Evolutionary conservation across 768 basidiomycete genomes (phyloP).

Genomic region (Boletus rex-veris): DNA sequence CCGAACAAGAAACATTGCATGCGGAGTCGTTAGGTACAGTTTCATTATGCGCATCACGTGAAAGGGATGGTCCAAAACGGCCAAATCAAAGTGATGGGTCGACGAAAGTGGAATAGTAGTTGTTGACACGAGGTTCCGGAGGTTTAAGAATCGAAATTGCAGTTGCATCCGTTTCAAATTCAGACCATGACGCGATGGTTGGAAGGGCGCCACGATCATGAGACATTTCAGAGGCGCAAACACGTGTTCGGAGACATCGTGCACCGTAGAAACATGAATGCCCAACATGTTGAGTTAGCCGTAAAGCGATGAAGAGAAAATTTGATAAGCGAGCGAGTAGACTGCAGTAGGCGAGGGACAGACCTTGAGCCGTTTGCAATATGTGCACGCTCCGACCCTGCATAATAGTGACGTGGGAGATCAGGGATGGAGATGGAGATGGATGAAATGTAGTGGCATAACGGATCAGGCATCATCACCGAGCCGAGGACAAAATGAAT

Average conservation of each 20-base stretch:
- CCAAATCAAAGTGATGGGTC: not conserved
- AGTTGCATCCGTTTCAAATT: slow-evolving; percentile 15
- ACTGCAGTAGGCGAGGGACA: slow-evolving; percentile 23
- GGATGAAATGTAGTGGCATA: not conserved
- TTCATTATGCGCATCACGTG: slow-evolving; percentile 1
- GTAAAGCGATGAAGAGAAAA: slow-evolving; percentile 10
- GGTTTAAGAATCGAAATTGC: slow-evolving; percentile 22
- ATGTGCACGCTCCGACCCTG: slow-evolving; percentile 79
- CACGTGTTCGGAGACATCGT: slow-evolving; percentile 18
- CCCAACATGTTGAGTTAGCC: slow-evolving; percentile 2
- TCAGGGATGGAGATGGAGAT: slow-evolving; percentile 1
- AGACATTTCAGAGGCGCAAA: slow-evolving; percentile 8
- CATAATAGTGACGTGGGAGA: slow-evolving; percentile 4
- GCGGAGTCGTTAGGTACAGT: not conserved
- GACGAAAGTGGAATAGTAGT: slow-evolving; percentile 6
- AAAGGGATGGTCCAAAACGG: not conserved
- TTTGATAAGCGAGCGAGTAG: slow-evolving; percentile 20
- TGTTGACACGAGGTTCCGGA: slow-evolving; percentile 28
- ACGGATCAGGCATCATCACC: slow-evolving; percentile 6
- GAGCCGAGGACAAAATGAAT: slow-evolving; percentile 9
- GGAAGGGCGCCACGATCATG: slow-evolving; percentile 6
- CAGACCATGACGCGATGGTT: slow-evolving; percentile 4
- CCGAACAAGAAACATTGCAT: slow-evolving; percentile 12
- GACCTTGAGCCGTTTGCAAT: slow-evolving; percentile 88
- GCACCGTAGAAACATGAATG: slow-evolving; percentile 11